These are phyloP conservation scores for Coleophoma cylindrospora DNA, from an alignment of 2,329 filamentous ascomycete species.

Conservation along the genomic window DNA sequence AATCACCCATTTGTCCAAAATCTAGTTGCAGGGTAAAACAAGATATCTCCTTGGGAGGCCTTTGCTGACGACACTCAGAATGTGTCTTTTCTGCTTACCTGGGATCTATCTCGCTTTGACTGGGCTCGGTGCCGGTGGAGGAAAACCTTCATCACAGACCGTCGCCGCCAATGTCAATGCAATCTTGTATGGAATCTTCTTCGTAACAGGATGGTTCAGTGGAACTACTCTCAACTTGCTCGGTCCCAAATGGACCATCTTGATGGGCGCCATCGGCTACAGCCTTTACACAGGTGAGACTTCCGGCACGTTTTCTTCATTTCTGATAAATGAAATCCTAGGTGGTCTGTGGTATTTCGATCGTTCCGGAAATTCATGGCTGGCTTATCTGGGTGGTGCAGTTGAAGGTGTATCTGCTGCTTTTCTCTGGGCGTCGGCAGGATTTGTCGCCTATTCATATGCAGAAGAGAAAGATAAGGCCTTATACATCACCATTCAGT, in stretches of 20 bases:
- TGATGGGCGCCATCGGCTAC: neutral
- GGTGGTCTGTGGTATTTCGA: conserved; percentile 7
- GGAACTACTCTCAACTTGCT: conserved; percentile 7
- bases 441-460: conserved; percentile 1
- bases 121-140: conserved; percentile 11
- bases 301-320: neutral
- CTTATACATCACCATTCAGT: neutral
- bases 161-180: conserved; percentile 1
- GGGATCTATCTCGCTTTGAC: conserved; percentile 11
- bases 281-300: neutral
- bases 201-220: conserved; percentile 3
- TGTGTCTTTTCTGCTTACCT: conserved; percentile 8
- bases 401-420: conserved; percentile 2
- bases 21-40: too few relatives aligned
- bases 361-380: conserved; percentile 7
- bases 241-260: neutral
- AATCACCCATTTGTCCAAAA: too few relatives aligned
- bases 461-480: conserved; percentile 3
- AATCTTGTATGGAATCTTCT: conserved; percentile 7
- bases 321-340: neutral
- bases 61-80: neutral
- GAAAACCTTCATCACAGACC: conserved; percentile 8
- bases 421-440: conserved; percentile 1
- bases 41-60: too few relatives aligned
- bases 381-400: conserved; percentile 6